phyloP scores from a whole-genome alignment of 2,329 filamentous ascomycete genomes.

The Teratosphaeria viscida region DNA sequence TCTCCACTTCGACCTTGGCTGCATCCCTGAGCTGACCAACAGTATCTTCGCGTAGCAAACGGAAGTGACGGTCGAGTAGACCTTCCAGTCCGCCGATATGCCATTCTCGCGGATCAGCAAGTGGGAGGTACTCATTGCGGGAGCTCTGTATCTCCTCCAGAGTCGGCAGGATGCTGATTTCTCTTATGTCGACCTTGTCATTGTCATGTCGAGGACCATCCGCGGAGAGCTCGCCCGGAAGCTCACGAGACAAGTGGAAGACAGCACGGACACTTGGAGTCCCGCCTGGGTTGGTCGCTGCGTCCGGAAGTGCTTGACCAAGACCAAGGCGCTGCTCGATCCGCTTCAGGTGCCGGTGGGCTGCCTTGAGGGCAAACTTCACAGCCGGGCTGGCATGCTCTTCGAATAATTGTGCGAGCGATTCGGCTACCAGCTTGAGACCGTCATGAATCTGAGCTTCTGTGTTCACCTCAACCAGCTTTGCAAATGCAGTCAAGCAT shows the following conservation, averaged over 20 bases:
- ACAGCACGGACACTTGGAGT: not conserved
- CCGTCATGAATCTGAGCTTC: conserved; percentile 7
- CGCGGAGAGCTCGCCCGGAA: conserved; percentile 24
- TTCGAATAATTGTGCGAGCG: conserved; percentile 2
- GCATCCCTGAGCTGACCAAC: conserved; percentile 44
- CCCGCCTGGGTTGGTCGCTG: not conserved
- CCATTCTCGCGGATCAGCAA: conserved; percentile 27
- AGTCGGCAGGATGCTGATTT: conserved; percentile 43
- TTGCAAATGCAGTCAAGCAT: conserved; percentile 1
- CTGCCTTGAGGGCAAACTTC: not conserved
- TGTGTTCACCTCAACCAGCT: conserved; percentile 7
- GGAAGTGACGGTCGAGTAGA: conserved; percentile 58
- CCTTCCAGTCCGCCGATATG: conserved; percentile 37
- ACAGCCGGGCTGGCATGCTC: not conserved
- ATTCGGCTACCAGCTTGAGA: conserved; percentile 6
- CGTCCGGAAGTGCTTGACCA: conserved; percentile 3
- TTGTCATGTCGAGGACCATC: conserved; percentile 39
- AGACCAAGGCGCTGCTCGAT: conserved; percentile 3
- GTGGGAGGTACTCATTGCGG: conserved; percentile 35
- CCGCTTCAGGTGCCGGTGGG: conserved; percentile 1
- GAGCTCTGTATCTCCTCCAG: conserved; percentile 35
- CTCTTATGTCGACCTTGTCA: conserved; percentile 35
- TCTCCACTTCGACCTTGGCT: conserved; percentile 32
- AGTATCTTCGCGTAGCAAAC: conserved; percentile 57
- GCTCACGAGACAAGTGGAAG: conserved; percentile 8